Conservation (phyloP, 345 rosid genomes). For the Salix exigua region DNA sequence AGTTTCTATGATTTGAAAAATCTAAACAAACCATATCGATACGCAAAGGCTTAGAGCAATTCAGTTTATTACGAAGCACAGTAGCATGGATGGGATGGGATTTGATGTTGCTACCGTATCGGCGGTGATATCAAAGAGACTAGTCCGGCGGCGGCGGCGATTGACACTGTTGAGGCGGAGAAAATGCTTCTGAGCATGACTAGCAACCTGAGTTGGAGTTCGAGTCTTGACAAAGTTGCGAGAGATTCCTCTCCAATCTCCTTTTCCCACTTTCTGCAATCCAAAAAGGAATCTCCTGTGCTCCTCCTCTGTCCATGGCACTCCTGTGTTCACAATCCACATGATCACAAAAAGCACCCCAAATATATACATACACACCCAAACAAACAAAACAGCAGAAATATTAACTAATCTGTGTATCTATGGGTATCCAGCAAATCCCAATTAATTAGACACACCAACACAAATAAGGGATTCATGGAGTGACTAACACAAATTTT, state of each 20-base stretch:
- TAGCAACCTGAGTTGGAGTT: slow-evolving; percentile 94
- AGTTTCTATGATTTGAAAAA: background rate
- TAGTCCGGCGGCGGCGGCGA: slow-evolving; percentile 89
- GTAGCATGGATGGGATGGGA: background rate
- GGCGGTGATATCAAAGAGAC: slow-evolving; percentile 84
- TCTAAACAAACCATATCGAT: background rate
- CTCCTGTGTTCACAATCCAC: slow-evolving; percentile 40
- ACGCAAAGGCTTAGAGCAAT: background rate
- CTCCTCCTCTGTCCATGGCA: slow-evolving; percentile 97
- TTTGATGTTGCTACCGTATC: slow-evolving; percentile 49
- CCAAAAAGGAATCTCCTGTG: slow-evolving; percentile 85
- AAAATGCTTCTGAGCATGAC: slow-evolving; percentile 95
- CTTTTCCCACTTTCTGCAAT: slow-evolving; percentile 79
- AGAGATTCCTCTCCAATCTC: slow-evolving; percentile 96
- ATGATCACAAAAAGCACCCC: background rate
- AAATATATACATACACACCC: background rate
- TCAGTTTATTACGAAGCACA: background rate
- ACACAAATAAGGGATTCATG: background rate
- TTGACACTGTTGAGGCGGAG: slow-evolving; percentile 74
- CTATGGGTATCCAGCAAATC: background rate
- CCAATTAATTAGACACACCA: background rate
- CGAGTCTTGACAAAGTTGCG: slow-evolving; percentile 78
- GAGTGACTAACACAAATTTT: too few relatives aligned
- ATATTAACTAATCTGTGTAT: background rate
- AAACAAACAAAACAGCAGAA: background rate